Evolutionary conservation across 2,329 filamentous ascomycete genomes (phyloP).

Genomic region (Lithohypha guttulata): DNA sequence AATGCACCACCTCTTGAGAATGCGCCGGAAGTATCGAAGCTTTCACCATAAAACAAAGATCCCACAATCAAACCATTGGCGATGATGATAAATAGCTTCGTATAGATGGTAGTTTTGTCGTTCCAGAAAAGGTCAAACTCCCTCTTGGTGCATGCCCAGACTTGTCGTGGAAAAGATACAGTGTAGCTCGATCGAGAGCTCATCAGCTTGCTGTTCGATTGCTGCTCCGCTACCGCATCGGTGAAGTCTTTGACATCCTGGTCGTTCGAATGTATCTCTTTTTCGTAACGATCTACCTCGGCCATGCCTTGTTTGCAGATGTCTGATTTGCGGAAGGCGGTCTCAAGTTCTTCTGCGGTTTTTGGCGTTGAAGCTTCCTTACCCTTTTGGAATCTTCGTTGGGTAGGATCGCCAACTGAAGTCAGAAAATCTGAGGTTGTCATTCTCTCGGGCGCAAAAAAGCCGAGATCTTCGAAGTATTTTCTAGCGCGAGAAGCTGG

Average conservation of each 20-base stretch:
- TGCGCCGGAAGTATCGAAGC: constrained; percentile 48
- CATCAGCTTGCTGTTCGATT: constrained; percentile 50
- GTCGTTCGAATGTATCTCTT: constrained; percentile 45
- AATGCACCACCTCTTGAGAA: constrained; percentile 53
- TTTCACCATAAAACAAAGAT: constrained; percentile 63
- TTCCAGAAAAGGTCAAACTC: constrained; percentile 72
- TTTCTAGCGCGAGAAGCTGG: constrained; percentile 48
- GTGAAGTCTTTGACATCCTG: constrained; percentile 54
- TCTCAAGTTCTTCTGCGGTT: constrained; percentile 57
- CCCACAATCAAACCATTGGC: constrained; percentile 65
- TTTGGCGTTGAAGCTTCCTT: constrained; percentile 58
- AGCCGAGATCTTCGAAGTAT: constrained; percentile 58
- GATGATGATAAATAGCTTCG: constrained; percentile 69
- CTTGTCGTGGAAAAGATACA: constrained; percentile 61
- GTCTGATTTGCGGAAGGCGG: constrained; percentile 53
- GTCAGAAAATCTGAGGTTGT: constrained; percentile 73
- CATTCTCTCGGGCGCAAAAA: constrained; percentile 47
- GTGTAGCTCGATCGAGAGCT: constrained; percentile 62
- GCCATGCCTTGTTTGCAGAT: constrained; percentile 49
- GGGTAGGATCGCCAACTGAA: constrained; percentile 61
- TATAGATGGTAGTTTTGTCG: constrained; percentile 63
- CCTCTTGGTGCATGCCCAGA: constrained; percentile 49
- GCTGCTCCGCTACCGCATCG: constrained; percentile 52
- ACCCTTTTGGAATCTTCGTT: constrained; percentile 56
- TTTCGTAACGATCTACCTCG: constrained; percentile 53